phyloP scores from a whole-genome alignment of 805 yeast species.

The Candida sakaeoensis region DNA sequence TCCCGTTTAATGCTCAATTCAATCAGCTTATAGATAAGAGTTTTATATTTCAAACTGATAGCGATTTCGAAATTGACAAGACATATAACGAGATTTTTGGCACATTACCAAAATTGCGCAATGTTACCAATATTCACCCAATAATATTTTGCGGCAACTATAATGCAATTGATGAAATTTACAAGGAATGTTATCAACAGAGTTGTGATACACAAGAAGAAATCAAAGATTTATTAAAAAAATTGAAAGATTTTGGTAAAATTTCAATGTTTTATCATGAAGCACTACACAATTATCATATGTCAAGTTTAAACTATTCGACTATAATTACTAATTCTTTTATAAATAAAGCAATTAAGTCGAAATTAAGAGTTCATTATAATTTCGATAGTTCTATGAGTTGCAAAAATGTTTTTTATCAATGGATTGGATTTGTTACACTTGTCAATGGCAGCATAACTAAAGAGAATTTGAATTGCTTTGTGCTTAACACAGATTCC shows the following conservation, averaged over 20 bases:
- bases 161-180: not conserved
- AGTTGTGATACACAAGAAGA: not conserved
- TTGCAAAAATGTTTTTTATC: conserved; percentile 3
- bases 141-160: conserved; percentile 6
- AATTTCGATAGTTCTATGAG: not conserved
- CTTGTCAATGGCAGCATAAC: conserved; percentile 4
- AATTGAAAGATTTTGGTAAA: conserved; percentile 2
- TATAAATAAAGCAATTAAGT: not conserved
- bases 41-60: conserved; percentile 1
- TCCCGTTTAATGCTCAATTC: not conserved
- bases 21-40: not conserved
- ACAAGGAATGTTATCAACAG: not conserved
- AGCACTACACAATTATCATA: not conserved
- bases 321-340: conserved; percentile 1
- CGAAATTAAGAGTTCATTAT: not conserved
- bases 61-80: not conserved
- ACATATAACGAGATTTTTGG: not conserved
- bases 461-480: not conserved
- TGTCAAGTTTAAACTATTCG: not conserved
- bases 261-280: not conserved
- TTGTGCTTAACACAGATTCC: not conserved
- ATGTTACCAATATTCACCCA: not conserved
- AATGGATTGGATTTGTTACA: conserved; percentile 5
- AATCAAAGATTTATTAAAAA: not conserved
- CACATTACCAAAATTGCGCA: not conserved